These are phyloP conservation scores for Closterium sp. DNA, from an alignment of 139 green algal genomes.

Conservation along the genomic window DNA sequence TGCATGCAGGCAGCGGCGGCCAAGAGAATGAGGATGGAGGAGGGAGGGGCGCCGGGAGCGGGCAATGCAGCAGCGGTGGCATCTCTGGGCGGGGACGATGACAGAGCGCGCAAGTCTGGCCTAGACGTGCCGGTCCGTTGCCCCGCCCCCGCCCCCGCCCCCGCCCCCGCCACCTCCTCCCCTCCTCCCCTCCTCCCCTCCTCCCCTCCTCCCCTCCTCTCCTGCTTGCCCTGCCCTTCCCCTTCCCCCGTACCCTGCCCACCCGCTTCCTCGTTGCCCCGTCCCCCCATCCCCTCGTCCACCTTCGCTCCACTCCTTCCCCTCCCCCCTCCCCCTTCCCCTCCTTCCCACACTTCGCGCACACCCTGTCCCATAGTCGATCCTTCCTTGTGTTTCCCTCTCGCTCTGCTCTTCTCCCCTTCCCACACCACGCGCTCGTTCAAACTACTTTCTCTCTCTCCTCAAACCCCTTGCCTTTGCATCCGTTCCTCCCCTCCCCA, in stretches of 20 bases:
- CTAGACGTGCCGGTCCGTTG: not conserved
- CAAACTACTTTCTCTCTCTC: too few species aligned
- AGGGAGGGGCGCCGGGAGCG: not conserved
- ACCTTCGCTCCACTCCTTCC: not conserved
- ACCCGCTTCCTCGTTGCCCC: not conserved
- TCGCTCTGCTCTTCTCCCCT: too few species aligned
- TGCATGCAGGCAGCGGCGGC: conserved; percentile 6
- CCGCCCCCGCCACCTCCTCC: not conserved
- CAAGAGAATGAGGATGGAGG: conserved; percentile 25
- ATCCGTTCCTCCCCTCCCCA: too few species aligned
- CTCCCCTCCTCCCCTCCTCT: not conserved
- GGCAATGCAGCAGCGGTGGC: not conserved
- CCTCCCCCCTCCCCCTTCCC: too few species aligned
- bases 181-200: not conserved
- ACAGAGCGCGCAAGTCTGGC: not conserved
- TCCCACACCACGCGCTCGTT: too few species aligned
- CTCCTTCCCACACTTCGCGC: too few species aligned
- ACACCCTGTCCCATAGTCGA: too few species aligned
- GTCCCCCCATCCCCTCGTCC: not conserved
- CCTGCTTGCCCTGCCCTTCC: not conserved
- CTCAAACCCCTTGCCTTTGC: too few species aligned
- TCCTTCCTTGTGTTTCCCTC: too few species aligned
- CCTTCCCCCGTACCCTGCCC: too few species aligned
- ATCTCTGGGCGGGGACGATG: not conserved
- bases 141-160: not conserved